Evolutionary conservation across 164 flowering plant species (phyloP).

Genomic region (Houttuynia cordata): DNA sequence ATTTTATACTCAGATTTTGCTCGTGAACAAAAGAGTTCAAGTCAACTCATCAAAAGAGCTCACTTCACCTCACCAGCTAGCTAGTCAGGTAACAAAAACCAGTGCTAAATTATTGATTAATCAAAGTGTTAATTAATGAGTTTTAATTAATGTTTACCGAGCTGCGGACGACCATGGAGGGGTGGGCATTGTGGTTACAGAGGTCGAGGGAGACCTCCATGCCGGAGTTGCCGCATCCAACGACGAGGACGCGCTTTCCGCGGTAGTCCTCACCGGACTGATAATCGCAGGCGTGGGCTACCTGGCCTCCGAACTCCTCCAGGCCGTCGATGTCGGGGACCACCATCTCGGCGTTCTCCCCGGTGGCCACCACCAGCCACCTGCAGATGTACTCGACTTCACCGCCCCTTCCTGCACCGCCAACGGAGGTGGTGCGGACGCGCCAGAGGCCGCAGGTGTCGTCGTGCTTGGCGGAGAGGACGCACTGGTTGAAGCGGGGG

Average conservation of each 20-base stretch:
- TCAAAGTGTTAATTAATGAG: too few relatives aligned
- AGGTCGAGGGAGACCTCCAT: slow-evolving; percentile 79
- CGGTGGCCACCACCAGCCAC: slow-evolving; percentile 83
- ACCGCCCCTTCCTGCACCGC: too few relatives aligned
- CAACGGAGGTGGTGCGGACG: slow-evolving; percentile 25
- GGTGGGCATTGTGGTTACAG: slow-evolving; percentile 52
- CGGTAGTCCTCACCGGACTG: slow-evolving; percentile 40
- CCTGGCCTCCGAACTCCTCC: slow-evolving; percentile 37
- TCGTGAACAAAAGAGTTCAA: background rate
- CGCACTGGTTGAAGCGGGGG: slow-evolving; percentile 61
- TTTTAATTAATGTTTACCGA: slow-evolving; percentile 63
- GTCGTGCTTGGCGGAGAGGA: slow-evolving; percentile 57
- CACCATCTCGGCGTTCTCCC: slow-evolving; percentile 66
- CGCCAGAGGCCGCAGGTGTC: slow-evolving; percentile 65
- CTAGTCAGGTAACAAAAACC: background rate
- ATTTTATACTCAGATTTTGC: background rate
- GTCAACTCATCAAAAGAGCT: background rate
- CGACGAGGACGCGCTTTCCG: slow-evolving; percentile 52
- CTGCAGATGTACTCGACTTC: slow-evolving; percentile 56
- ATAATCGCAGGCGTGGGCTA: slow-evolving; percentile 48
- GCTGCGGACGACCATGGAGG: slow-evolving; percentile 58
- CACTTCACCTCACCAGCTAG: background rate
- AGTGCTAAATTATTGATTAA: too few relatives aligned
- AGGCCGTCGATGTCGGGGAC: slow-evolving; percentile 56
- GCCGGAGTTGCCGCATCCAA: slow-evolving; percentile 85